Conservation (phyloP, 2,329 filamentous ascomycete genomes). For the Bimuria novae-zelandiae region DNA sequence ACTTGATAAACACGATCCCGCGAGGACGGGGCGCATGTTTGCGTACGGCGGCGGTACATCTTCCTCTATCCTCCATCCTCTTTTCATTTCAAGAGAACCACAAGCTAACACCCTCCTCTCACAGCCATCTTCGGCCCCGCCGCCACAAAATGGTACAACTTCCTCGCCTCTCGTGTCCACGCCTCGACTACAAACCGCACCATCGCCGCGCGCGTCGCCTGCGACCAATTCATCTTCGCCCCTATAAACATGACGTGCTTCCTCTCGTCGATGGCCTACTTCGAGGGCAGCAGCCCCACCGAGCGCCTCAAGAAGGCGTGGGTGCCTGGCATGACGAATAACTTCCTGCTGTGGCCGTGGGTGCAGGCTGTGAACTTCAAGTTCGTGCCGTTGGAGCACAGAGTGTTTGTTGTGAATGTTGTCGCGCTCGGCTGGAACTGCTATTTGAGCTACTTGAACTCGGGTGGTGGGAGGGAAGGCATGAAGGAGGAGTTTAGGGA, state of each 20-base stretch:
- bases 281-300: conserved; percentile 68
- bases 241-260: conserved; percentile 81
- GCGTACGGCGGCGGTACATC: conserved; percentile 75
- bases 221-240: conserved; percentile 81
- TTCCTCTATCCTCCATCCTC: neutral
- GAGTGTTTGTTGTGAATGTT: conserved; percentile 85
- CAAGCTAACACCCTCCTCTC: neutral
- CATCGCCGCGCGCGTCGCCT: conserved; percentile 74
- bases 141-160: conserved; percentile 83
- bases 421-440: conserved; percentile 65
- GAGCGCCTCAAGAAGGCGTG: conserved; percentile 77
- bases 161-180: conserved; percentile 73
- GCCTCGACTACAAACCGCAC: conserved; percentile 69
- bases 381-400: conserved; percentile 79
- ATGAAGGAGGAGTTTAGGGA: neutral
- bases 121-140: conserved; percentile 84
- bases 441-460: conserved; percentile 48
- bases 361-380: conserved; percentile 89
- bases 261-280: conserved; percentile 79
- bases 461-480: conserved; percentile 27
- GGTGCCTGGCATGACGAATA: conserved; percentile 72
- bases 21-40: conserved; percentile 77
- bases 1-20: conserved; percentile 70
- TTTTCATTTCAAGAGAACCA: conserved; percentile 7
- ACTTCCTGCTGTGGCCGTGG: conserved; percentile 85